Evolutionary conservation across 352 stramenopile species (phyloP).

Genomic region (Phytopythium litorale): DNA sequence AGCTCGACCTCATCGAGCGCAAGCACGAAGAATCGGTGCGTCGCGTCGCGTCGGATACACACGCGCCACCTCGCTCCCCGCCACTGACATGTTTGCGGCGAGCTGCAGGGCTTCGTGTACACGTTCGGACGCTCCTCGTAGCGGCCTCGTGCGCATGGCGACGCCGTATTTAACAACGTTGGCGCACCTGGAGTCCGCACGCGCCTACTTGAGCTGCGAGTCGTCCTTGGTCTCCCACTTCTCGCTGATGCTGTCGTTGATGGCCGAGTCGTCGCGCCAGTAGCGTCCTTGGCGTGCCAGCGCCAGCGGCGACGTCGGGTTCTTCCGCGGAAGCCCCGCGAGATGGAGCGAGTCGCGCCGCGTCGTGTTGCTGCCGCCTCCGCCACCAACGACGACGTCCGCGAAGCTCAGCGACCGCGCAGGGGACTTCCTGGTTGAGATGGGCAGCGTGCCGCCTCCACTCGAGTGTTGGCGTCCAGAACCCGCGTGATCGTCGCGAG

Average conservation of each 20-base stretch:
- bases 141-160: not conserved
- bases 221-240: constrained; percentile 69
- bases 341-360: constrained; percentile 9
- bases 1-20: constrained; percentile 73
- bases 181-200: not conserved
- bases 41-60: constrained; percentile 8
- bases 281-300: constrained; percentile 32
- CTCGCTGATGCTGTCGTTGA: constrained; percentile 64
- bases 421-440: constrained; percentile 50
- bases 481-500: not conserved
- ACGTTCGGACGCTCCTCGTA: constrained; percentile 39
- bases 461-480: not conserved
- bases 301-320: constrained; percentile 39
- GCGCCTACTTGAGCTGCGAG: constrained; percentile 51
- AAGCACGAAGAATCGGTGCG: constrained; percentile 71
- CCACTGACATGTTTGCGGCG: constrained; percentile 6
- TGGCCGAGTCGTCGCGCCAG: constrained; percentile 50
- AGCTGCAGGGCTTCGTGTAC: constrained; percentile 64
- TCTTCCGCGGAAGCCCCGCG: constrained; percentile 6
- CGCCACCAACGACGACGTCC: constrained; percentile 74
- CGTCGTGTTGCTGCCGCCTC: constrained; percentile 10
- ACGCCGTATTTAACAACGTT: constrained; percentile 35
- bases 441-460: constrained; percentile 14
- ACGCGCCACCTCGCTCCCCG: not conserved
- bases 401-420: constrained; percentile 84